phyloP scores from a whole-genome alignment of 2,329 filamentous ascomycete genomes.

The Diaporthe sp. region DNA sequence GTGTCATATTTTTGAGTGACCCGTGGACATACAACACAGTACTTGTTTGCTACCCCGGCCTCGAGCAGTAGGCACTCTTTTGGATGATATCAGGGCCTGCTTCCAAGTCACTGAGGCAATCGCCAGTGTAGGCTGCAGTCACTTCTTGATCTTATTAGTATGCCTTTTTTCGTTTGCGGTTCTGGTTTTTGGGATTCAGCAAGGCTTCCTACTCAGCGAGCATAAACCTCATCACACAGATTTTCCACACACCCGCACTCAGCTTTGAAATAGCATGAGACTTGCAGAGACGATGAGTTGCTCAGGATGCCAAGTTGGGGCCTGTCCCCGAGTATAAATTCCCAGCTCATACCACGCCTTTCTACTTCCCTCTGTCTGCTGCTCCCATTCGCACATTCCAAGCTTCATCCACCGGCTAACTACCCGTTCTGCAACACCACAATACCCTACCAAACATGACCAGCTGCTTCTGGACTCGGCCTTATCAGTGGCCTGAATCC shows the following conservation, averaged over 20 bases:
- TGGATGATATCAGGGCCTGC: not conserved
- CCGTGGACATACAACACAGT: not conserved
- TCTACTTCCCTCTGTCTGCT: not conserved
- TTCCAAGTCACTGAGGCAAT: not conserved
- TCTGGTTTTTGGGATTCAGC: not conserved
- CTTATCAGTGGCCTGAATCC: constrained; percentile 23
- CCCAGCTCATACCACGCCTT: not conserved
- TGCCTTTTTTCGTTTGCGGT: not conserved
- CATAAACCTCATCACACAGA: not conserved
- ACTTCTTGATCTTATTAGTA: not conserved
- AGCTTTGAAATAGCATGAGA: not conserved
- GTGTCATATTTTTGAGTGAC: not conserved
- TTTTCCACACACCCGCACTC: not conserved
- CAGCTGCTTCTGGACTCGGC: not conserved
- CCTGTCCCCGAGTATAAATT: not conserved
- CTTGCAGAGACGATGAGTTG: not conserved
- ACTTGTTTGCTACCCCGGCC: not conserved
- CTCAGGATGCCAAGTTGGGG: not conserved
- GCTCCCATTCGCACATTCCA: not conserved
- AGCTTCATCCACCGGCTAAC: not conserved
- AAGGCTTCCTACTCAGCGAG: not conserved
- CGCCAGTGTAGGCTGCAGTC: not conserved
- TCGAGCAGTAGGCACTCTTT: not conserved
- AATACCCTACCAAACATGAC: constrained; percentile 6
- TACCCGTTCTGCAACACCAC: not conserved